phyloP scores from a whole-genome alignment of 345 rosid genomes.

The Salix viminalis region DNA sequence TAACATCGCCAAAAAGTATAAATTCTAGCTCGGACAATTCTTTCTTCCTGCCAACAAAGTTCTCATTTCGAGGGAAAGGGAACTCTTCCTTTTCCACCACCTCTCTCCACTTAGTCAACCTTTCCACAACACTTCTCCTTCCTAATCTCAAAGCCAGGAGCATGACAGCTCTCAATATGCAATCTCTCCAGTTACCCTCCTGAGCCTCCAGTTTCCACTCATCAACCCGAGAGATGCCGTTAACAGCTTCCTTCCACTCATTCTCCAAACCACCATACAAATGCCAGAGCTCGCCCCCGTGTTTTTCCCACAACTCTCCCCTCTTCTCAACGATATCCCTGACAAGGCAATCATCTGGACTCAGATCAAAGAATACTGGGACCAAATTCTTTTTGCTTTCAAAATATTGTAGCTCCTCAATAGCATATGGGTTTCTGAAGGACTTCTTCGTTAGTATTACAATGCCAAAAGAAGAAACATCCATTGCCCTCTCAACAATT shows the following conservation, averaged over 20 bases:
- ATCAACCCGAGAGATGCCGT: constrained; percentile 59
- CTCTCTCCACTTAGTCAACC: constrained; percentile 79
- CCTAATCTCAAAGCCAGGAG: constrained; percentile 74
- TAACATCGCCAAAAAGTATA: constrained; percentile 76
- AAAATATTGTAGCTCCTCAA: constrained; percentile 84
- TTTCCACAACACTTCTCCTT: constrained; percentile 82
- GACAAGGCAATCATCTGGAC: constrained; percentile 81
- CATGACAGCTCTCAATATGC: constrained; percentile 67
- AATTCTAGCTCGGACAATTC: constrained; percentile 85
- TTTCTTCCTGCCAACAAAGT: constrained; percentile 82
- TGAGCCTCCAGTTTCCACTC: constrained; percentile 93
- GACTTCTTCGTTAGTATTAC: constrained; percentile 75
- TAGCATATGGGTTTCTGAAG: constrained; percentile 65
- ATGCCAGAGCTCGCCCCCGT: constrained; percentile 84
- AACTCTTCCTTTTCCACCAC: constrained; percentile 80
- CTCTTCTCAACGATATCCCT: constrained; percentile 91
- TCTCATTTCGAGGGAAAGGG: constrained; percentile 75
- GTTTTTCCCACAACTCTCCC: constrained; percentile 92
- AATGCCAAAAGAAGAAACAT: constrained; percentile 77
- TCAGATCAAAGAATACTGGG: constrained; percentile 78
- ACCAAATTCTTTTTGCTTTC: constrained; percentile 81
- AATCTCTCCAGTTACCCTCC: constrained; percentile 89
- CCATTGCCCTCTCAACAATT: constrained; percentile 74
- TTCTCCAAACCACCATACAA: constrained; percentile 79
- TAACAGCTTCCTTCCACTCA: constrained; percentile 92